Evolutionary conservation across 1,284 basidiomycete genomes (phyloP).

Genomic region (Bjerkandera adusta): DNA sequence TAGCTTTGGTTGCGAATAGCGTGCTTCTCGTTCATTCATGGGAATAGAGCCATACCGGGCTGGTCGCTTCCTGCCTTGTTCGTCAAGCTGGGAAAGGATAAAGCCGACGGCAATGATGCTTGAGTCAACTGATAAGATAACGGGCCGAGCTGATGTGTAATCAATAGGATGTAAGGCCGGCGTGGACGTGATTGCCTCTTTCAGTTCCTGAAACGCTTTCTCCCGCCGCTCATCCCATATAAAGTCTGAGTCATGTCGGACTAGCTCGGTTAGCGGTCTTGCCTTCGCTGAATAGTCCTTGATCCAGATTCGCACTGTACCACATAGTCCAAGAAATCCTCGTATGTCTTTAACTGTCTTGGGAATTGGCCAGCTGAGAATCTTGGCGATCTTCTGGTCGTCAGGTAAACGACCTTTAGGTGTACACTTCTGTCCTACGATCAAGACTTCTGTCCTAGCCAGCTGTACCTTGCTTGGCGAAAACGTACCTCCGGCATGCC

Average conservation of each 20-base stretch:
- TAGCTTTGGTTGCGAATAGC: conserved; percentile 39
- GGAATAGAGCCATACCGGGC: conserved; percentile 30
- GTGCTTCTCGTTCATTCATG: conserved; percentile 32
- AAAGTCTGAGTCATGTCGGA: conserved; percentile 12
- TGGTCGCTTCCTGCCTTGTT: conserved; percentile 14
- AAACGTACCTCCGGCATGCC: conserved; percentile 24
- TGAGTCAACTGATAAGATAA: conserved; percentile 37
- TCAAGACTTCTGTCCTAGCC: conserved; percentile 6
- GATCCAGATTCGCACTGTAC: conserved; percentile 31
- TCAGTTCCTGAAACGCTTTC: conserved; percentile 29
- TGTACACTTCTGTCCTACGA: conserved; percentile 27
- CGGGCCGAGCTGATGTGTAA: conserved; percentile 24
- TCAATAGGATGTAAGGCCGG: conserved; percentile 30
- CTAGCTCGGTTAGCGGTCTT: conserved; percentile 4
- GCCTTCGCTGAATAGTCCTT: conserved; percentile 23
- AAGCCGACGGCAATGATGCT: conserved; percentile 32
- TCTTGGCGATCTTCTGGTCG: conserved; percentile 24
- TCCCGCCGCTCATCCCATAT: conserved; percentile 25
- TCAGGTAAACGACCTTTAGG: conserved; percentile 27
- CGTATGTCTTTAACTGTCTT: conserved; percentile 26
- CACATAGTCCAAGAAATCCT: conserved; percentile 22
- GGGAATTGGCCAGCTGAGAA: conserved; percentile 27
- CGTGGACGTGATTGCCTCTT: conserved; percentile 22
- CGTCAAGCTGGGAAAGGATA: conserved; percentile 29
- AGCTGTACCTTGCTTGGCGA: conserved; percentile 11